phyloP scores from a whole-genome alignment of 2,329 filamentous ascomycete species.

The Nakataea oryzae region DNA sequence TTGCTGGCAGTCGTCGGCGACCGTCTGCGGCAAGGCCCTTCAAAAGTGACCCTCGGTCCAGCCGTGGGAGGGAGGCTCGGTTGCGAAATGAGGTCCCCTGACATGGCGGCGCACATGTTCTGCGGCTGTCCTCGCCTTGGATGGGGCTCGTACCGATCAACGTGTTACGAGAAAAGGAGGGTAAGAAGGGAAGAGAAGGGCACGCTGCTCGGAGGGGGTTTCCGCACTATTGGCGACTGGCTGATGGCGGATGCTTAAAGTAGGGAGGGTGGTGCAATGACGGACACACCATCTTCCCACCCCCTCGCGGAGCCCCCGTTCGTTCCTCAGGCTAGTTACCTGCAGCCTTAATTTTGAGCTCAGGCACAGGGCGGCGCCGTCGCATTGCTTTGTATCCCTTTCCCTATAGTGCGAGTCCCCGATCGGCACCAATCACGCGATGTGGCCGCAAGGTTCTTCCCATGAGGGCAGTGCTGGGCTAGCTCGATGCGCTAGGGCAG shows the following conservation, averaged over 20 bases:
- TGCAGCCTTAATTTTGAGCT: not conserved
- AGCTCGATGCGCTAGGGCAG: not conserved
- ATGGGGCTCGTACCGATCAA: not conserved
- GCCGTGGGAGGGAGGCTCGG: not conserved
- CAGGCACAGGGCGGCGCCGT: not conserved
- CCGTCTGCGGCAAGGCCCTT: not conserved
- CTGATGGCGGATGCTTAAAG: not conserved
- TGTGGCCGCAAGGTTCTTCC: not conserved
- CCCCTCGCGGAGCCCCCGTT: not conserved
- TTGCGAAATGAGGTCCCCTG: not conserved
- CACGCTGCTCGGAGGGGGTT: too few species aligned
- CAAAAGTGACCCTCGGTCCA: not conserved
- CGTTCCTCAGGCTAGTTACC: not conserved
- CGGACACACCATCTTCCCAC: not conserved
- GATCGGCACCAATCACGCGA: too few species aligned
- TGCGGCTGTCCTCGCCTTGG: not conserved
- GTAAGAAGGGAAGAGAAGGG: not conserved
- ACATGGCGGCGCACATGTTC: not conserved
- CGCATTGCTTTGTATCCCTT: not conserved
- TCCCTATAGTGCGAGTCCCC: not conserved
- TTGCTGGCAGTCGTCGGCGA: too few species aligned
- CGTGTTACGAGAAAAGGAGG: not conserved
- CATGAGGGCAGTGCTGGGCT: not conserved
- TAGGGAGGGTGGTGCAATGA: not conserved
- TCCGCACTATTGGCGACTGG: not conserved